Evolutionary conservation across 1,139 yeast species (phyloP).

Genomic region (Sugiyamaella novakii): DNA sequence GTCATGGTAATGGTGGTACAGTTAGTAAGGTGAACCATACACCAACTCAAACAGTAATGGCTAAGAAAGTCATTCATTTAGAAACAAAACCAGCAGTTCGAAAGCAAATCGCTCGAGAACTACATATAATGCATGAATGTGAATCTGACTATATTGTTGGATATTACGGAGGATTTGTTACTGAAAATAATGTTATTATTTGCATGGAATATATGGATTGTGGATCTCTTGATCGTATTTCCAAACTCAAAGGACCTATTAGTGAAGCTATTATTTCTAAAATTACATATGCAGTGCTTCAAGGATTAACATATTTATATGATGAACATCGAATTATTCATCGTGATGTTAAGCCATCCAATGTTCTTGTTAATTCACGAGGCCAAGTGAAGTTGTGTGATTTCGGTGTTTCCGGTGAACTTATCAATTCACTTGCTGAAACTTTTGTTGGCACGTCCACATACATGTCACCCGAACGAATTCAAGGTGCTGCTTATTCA

Average conservation of each 20-base stretch:
- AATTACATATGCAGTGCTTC: constrained; percentile 72
- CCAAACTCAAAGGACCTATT: constrained; percentile 53
- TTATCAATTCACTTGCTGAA: constrained; percentile 90
- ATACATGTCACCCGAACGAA: constrained; percentile 97
- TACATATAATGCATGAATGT: constrained; percentile 89
- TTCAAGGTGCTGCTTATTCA: constrained; percentile 90
- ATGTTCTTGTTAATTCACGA: constrained; percentile 73
- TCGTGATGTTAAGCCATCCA: constrained; percentile 90
- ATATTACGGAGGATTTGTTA: constrained; percentile 84
- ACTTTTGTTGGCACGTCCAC: constrained; percentile 98
- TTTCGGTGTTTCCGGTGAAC: constrained; percentile 90
- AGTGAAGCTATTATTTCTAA: constrained; percentile 73
- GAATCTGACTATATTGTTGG: constrained; percentile 77
- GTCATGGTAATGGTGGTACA: constrained; percentile 93
- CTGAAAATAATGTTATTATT: constrained; percentile 66
- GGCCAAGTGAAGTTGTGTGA: constrained; percentile 88
- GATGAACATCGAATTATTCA: constrained; percentile 84
- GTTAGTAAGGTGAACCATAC: constrained; percentile 86
- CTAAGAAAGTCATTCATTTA: constrained; percentile 82
- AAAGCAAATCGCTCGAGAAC: constrained; percentile 83
- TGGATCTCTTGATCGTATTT: constrained; percentile 83
- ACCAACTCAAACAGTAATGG: constrained; percentile 88
- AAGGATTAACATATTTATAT: constrained; percentile 81
- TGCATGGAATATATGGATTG: constrained; percentile 97
- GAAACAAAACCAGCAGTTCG: constrained; percentile 82